These are phyloP conservation scores for Podospora didyma DNA, from an alignment of 495 filamentous ascomycete species.

Conservation along the genomic window DNA sequence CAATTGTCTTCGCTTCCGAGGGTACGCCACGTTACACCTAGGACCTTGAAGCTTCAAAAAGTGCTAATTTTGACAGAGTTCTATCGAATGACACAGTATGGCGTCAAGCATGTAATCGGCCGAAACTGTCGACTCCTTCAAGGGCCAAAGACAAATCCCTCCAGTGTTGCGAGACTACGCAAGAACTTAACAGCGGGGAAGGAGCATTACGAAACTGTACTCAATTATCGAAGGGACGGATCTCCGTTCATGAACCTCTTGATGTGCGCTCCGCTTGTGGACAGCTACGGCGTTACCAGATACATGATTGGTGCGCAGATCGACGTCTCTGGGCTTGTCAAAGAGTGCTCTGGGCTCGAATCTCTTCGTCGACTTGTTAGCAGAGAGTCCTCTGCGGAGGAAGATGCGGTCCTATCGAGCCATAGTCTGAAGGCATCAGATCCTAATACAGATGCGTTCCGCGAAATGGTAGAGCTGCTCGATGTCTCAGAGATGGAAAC, in stretches of 20 bases:
- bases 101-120: slow-evolving; percentile 52
- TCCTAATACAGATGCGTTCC: slow-evolving; percentile 32
- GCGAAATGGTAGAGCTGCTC: slow-evolving; percentile 59
- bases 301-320: slow-evolving; percentile 64
- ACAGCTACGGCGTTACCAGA: slow-evolving; percentile 53
- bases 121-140: slow-evolving; percentile 63
- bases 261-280: slow-evolving; percentile 58
- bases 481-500: slow-evolving; percentile 56
- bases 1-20: slow-evolving; percentile 74
- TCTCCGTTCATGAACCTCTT: slow-evolving; percentile 68
- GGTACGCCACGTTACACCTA: slow-evolving; percentile 41
- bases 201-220: slow-evolving; percentile 62
- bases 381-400: not conserved
- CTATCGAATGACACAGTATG: slow-evolving; percentile 60
- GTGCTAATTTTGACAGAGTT: slow-evolving; percentile 42
- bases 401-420: slow-evolving; percentile 20
- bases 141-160: slow-evolving; percentile 52
- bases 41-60: not conserved
- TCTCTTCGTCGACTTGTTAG: slow-evolving; percentile 44
- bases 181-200: slow-evolving; percentile 52
- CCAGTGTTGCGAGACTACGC: slow-evolving; percentile 51
- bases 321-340: slow-evolving; percentile 55
- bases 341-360: slow-evolving; percentile 54
- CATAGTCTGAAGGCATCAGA: slow-evolving; percentile 7
- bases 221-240: slow-evolving; percentile 65